phyloP scores from a whole-genome alignment of 768 basidiomycete genomes.

The Rhizopogon sp. region DNA sequence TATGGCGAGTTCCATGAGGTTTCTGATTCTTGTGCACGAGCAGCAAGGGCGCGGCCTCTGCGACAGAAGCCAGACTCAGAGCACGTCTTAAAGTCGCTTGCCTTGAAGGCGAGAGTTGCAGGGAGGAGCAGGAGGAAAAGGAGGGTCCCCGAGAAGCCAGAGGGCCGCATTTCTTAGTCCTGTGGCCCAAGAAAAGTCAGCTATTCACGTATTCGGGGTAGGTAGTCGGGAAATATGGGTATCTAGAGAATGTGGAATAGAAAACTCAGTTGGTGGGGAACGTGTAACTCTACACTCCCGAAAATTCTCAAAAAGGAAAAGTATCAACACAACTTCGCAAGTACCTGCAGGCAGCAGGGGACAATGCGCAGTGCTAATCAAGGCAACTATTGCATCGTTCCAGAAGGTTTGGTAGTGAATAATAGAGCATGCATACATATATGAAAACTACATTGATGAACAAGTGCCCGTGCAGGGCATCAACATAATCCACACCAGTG shows the following conservation, averaged over 20 bases:
- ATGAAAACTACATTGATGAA: not conserved
- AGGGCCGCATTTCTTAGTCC: not conserved
- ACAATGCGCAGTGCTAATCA: not conserved
- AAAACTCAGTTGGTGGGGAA: too few species aligned
- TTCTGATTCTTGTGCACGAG: constrained; percentile 55
- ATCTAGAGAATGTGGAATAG: not conserved
- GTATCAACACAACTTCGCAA: too few species aligned
- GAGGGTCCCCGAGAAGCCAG: not conserved
- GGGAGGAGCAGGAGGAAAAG: constrained; percentile 24
- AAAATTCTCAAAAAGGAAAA: too few species aligned
- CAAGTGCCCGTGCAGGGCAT: not conserved
- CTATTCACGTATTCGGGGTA: too few species aligned
- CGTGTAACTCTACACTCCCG: too few species aligned
- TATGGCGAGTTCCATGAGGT: constrained; percentile 84
- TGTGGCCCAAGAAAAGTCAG: not conserved
- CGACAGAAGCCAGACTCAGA: constrained; percentile 93
- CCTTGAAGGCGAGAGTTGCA: constrained; percentile 53
- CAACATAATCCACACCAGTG: not conserved
- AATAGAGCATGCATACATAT: too few species aligned
- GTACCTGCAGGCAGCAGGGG: not conserved
- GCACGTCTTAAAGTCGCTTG: constrained; percentile 91
- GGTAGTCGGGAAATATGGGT: not conserved
- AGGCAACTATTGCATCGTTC: too few species aligned
- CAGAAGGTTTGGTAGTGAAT: too few species aligned
- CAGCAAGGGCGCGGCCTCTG: constrained; percentile 79